These are phyloP conservation scores for Pilaira anomala DNA, from an alignment of 192 early-diverging fungal species.

Conservation along the genomic window DNA sequence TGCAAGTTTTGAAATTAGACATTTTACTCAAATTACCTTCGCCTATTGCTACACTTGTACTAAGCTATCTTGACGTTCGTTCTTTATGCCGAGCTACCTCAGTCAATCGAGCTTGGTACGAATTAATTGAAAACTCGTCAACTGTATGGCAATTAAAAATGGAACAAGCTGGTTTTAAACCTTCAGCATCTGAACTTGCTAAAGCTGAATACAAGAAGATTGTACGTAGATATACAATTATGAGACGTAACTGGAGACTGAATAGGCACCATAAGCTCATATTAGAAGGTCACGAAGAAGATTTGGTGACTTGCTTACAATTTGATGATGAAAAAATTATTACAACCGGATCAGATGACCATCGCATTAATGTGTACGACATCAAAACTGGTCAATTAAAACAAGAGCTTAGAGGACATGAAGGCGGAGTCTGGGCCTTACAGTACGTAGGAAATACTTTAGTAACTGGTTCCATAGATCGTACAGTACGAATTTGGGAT, in stretches of 20 bases:
- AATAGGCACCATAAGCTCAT: slow-evolving; percentile 70
- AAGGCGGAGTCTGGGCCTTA: slow-evolving; percentile 97
- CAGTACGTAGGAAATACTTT: slow-evolving; percentile 86
- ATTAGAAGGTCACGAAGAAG: slow-evolving; percentile 76
- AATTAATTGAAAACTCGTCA: slow-evolving; percentile 68
- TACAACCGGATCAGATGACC: slow-evolving; percentile 83
- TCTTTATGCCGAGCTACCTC: slow-evolving; percentile 73
- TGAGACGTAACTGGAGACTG: slow-evolving; percentile 82
- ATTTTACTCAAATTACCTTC: slow-evolving; percentile 71
- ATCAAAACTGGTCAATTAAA: slow-evolving; percentile 73
- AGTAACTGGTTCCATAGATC: slow-evolving; percentile 95
- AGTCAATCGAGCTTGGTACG: slow-evolving; percentile 78
- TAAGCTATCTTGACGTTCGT: slow-evolving; percentile 79
- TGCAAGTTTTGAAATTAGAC: slow-evolving; percentile 86
- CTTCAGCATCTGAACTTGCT: slow-evolving; percentile 29
- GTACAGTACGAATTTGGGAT: slow-evolving; percentile 98
- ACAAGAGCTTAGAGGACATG: slow-evolving; percentile 77
- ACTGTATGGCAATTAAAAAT: slow-evolving; percentile 47
- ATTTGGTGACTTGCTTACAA: slow-evolving; percentile 82
- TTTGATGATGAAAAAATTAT: slow-evolving; percentile 95
- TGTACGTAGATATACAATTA: slow-evolving; percentile 73
- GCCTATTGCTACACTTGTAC: slow-evolving; percentile 68
- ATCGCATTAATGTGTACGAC: slow-evolving; percentile 92
- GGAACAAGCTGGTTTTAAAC: slow-evolving; percentile 39
- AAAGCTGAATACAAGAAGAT: slow-evolving; percentile 70